Conservation (phyloP, 306 rosid species). For the Heteromeles arbutifolia region DNA sequence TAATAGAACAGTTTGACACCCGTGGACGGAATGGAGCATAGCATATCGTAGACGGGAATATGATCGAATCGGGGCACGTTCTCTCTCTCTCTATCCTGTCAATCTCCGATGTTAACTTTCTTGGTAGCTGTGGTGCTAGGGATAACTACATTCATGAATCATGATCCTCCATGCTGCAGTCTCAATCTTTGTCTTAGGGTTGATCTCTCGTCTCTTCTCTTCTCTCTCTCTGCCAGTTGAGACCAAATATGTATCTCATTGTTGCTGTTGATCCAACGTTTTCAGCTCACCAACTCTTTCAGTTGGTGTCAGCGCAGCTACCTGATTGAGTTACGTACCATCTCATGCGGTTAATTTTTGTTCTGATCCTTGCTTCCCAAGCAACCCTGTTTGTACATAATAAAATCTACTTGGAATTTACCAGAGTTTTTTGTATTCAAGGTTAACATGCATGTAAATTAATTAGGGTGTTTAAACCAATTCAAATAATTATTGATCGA, state of each 20-base stretch:
- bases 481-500: background rate
- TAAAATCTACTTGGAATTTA: background rate
- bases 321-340: background rate
- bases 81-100: background rate
- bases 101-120: background rate
- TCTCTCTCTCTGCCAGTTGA: background rate
- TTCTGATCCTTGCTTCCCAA: background rate
- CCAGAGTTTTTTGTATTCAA: background rate
- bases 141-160: background rate
- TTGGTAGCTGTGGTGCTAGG: constrained; percentile 15
- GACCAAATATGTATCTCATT: background rate
- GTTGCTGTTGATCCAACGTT: background rate
- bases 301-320: background rate
- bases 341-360: background rate
- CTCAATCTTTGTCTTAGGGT: background rate
- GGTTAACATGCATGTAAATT: background rate
- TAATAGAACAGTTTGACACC: constrained; percentile 10
- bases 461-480: background rate
- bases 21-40: background rate
- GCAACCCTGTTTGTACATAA: background rate
- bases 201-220: background rate
- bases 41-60: background rate
- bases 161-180: background rate
- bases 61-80: background rate
- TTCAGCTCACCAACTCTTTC: background rate